Percentiles rank a stretch among this genome's conserved stretches.
Evolutionary conservation across 2,329 filamentous ascomycete genomes (phyloP).

Genomic region (Kalaharituber pfeilii): DNA sequence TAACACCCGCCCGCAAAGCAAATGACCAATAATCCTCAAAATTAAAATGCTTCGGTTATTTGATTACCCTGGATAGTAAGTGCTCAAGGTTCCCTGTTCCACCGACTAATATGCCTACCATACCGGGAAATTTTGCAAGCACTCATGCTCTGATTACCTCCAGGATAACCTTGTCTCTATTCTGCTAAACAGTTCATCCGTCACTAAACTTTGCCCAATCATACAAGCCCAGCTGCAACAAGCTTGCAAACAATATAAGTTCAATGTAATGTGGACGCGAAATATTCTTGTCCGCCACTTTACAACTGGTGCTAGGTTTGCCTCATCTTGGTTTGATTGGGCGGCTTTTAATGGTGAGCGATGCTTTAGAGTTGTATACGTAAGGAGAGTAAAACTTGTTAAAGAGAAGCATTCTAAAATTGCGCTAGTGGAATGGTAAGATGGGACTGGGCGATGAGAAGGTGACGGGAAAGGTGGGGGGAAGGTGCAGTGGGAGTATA

Average conservation of each 20-base stretch:
- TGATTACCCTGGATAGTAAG: too few species aligned
- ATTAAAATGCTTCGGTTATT: too few species aligned
- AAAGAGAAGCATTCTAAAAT: conserved; percentile 16
- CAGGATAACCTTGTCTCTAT: conserved; percentile 53
- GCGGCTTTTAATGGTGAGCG: conserved; percentile 69
- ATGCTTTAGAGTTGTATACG: conserved; percentile 67
- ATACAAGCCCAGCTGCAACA: conserved; percentile 66
- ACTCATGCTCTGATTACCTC: conserved; percentile 73
- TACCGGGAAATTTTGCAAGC: conserved; percentile 69
- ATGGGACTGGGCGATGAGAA: not conserved
- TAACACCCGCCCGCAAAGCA: not conserved
- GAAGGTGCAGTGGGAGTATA: too few species aligned
- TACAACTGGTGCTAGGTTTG: conserved; percentile 62
- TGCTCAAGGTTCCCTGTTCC: too few species aligned
- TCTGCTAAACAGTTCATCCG: conserved; percentile 51
- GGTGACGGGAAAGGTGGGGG: not conserved
- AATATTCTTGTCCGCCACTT: conserved; percentile 70
- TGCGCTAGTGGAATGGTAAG: not conserved
- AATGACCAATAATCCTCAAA: not conserved
- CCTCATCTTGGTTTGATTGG: conserved; percentile 63
- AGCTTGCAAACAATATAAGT: conserved; percentile 65
- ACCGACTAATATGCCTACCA: conserved; percentile 56
- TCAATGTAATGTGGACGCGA: conserved; percentile 64
- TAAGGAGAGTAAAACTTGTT: conserved; percentile 53
- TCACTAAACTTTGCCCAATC: conserved; percentile 52